phyloP scores from a whole-genome alignment of 2,329 filamentous ascomycete species.

The Verruconis gallopava region DNA sequence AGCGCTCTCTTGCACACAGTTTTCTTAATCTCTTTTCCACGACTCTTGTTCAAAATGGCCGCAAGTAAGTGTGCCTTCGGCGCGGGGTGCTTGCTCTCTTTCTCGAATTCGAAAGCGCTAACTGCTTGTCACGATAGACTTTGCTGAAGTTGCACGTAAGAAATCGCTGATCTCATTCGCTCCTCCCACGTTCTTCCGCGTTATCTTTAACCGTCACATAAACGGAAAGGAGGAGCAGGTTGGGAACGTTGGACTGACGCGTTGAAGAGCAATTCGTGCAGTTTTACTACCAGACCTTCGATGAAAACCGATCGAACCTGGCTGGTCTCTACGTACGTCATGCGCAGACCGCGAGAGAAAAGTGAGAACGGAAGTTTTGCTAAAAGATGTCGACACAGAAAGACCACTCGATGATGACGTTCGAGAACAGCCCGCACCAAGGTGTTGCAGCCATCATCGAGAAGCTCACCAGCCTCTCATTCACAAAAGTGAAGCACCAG shows the following conservation, averaged over 20 bases:
- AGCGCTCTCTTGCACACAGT: too few relatives aligned
- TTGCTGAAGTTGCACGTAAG: not conserved
- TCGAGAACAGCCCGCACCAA: slow-evolving; percentile 57
- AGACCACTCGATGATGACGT: slow-evolving; percentile 82
- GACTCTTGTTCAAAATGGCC: too few relatives aligned
- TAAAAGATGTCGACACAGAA: slow-evolving; percentile 39
- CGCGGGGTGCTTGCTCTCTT: too few relatives aligned
- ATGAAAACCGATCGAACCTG: slow-evolving; percentile 53
- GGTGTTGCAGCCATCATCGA: slow-evolving; percentile 57
- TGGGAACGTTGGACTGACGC: not conserved
- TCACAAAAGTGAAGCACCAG: slow-evolving; percentile 68
- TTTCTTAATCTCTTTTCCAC: too few relatives aligned
- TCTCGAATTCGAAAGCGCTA: too few relatives aligned
- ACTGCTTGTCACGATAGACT: too few relatives aligned
- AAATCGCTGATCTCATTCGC: too few relatives aligned
- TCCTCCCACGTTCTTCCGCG: too few relatives aligned
- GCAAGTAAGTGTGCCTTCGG: too few relatives aligned
- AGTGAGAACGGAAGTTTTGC: slow-evolving; percentile 2
- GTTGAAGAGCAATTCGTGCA: slow-evolving; percentile 67
- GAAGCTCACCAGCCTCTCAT: slow-evolving; percentile 66
- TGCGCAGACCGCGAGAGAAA: not conserved
- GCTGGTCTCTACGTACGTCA: slow-evolving; percentile 64
- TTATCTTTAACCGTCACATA: too few relatives aligned
- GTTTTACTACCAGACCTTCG: slow-evolving; percentile 87
- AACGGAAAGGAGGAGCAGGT: not conserved